Conservation (phyloP, 257 asterid species). For the Penstemon eatonii region DNA sequence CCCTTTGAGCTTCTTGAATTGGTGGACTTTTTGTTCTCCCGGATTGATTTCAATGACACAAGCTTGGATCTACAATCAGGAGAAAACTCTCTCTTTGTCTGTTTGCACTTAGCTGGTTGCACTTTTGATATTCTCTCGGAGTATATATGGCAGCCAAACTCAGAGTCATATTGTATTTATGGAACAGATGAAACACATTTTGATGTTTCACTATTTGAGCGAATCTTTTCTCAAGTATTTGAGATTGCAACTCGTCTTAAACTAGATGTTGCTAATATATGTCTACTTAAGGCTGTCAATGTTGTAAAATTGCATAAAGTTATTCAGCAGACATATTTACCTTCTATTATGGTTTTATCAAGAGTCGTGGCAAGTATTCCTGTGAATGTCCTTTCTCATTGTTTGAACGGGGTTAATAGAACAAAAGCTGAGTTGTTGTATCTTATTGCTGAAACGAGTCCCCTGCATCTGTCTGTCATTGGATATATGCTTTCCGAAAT, state of each 20-base stretch:
- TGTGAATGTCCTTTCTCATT: conserved; percentile 51
- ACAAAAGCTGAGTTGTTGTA: conserved; percentile 61
- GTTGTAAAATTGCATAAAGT: conserved; percentile 45
- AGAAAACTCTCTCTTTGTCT: conserved; percentile 46
- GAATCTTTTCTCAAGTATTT: conserved; percentile 44
- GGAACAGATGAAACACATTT: conserved; percentile 37
- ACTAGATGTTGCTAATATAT: conserved; percentile 61
- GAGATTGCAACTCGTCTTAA: conserved; percentile 48
- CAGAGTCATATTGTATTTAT: conserved; percentile 28
- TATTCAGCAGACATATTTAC: conserved; percentile 39
- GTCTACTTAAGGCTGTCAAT: conserved; percentile 74
- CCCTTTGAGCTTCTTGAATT: conserved; percentile 59
- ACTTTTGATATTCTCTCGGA: conserved; percentile 54
- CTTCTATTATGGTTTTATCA: conserved; percentile 51
- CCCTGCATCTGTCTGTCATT: conserved; percentile 62
- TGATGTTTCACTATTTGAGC: conserved; percentile 53
- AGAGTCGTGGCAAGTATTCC: conserved; percentile 61
- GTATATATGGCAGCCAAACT: conserved; percentile 38
- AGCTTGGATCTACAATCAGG: conserved; percentile 36
- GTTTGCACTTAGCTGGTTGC: conserved; percentile 63
- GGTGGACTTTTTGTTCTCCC: conserved; percentile 68
- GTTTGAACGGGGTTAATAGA: conserved; percentile 52
- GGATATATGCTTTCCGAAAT: conserved; percentile 56
- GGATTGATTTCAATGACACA: conserved; percentile 42
- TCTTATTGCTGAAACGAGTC: conserved; percentile 57